phyloP scores from a whole-genome alignment of 1,284 basidiomycete species.

The Boletellus deceptivus region DNA sequence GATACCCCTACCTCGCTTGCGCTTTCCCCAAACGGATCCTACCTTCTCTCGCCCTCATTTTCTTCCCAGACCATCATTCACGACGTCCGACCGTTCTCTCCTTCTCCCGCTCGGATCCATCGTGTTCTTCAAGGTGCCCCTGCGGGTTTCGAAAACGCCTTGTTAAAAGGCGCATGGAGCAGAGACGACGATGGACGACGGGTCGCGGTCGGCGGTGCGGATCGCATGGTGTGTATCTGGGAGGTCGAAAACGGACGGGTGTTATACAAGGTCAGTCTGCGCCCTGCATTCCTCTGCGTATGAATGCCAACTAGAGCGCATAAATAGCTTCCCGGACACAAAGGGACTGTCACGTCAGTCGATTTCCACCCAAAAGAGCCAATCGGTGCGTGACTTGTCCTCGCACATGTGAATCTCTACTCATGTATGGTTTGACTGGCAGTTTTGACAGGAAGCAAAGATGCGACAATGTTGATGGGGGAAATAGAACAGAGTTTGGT shows the following conservation, averaged over 20 bases:
- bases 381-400: slow-evolving; percentile 60
- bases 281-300: neutral
- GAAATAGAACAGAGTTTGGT: slow-evolving; percentile 64
- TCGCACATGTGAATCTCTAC: neutral
- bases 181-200: slow-evolving; percentile 69
- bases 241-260: slow-evolving; percentile 85
- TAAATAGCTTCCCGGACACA: slow-evolving; percentile 82
- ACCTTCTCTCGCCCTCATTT: slow-evolving; percentile 84
- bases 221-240: slow-evolving; percentile 89
- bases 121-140: slow-evolving; percentile 80
- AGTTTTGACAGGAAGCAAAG: slow-evolving; percentile 88
- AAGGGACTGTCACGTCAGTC: slow-evolving; percentile 87
- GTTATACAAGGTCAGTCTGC: slow-evolving; percentile 72
- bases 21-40: slow-evolving; percentile 82
- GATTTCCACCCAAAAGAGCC: slow-evolving; percentile 93
- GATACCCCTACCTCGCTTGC: slow-evolving; percentile 90
- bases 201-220: slow-evolving; percentile 77
- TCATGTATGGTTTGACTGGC: slow-evolving; percentile 3
- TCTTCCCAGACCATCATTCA: slow-evolving; percentile 86
- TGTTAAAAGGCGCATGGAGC: slow-evolving; percentile 82
- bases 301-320: neutral
- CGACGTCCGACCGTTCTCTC: slow-evolving; percentile 89
- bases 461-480: slow-evolving; percentile 84
- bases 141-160: slow-evolving; percentile 85
- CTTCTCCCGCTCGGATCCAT: slow-evolving; percentile 76